Percentiles rank a stretch among this genome's conserved stretches.
Evolutionary conservation across 2,329 filamentous ascomycete genomes (phyloP).

Genomic region (Grosmannia penicillata): DNA sequence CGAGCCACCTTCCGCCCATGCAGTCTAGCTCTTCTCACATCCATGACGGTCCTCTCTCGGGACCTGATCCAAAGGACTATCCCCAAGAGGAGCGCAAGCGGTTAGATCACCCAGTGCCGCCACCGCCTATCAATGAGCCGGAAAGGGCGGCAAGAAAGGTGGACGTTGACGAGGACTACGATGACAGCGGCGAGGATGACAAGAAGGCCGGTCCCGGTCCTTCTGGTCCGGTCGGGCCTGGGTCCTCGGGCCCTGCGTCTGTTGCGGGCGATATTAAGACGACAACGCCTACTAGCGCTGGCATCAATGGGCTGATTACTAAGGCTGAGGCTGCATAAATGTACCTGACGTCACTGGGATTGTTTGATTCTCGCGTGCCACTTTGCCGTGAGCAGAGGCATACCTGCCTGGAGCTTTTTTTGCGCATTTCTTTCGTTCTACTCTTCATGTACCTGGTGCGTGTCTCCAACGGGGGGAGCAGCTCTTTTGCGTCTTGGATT

Average conservation of each 20-base stretch:
- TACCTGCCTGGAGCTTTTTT: too few relatives aligned
- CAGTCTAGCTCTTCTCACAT: constrained; percentile 40
- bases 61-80: constrained; percentile 35
- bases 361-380: neutral
- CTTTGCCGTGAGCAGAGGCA: too few relatives aligned
- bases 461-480: too few relatives aligned
- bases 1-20: constrained; percentile 47
- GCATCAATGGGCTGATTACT: constrained; percentile 33
- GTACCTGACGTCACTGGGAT: neutral
- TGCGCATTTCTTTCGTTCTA: too few relatives aligned
- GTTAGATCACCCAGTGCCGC: constrained; percentile 28
- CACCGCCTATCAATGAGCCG: constrained; percentile 53
- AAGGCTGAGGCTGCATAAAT: constrained; percentile 28
- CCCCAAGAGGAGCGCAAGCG: constrained; percentile 39
- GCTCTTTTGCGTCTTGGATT: too few relatives aligned
- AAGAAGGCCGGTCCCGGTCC: constrained; percentile 35
- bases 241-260: constrained; percentile 19
- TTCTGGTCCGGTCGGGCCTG: neutral
- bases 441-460: too few relatives aligned
- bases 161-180: constrained; percentile 95
- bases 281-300: constrained; percentile 30
- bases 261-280: constrained; percentile 38
- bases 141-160: constrained; percentile 78
- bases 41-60: constrained; percentile 33
- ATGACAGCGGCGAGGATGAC: constrained; percentile 84